These are phyloP conservation scores for Trametes cingulata DNA, from an alignment of 768 basidiomycete species.

Conservation along the genomic window DNA sequence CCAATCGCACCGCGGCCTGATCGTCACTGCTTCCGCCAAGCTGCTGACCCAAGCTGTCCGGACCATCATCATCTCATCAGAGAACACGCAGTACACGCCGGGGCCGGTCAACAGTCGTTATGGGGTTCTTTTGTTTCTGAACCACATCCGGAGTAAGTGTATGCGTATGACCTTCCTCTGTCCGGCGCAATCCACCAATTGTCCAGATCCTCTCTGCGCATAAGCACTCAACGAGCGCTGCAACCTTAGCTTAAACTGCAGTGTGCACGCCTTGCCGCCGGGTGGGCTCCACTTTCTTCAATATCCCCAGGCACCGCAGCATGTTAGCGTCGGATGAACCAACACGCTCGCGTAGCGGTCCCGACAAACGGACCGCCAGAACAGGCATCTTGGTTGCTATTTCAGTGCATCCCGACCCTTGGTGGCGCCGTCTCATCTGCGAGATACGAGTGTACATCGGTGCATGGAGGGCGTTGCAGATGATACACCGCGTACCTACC, in stretches of 20 bases:
- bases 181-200: background rate
- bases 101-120: constrained; percentile 7
- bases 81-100: background rate
- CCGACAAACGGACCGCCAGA: background rate
- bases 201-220: no score
- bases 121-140: background rate
- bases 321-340: background rate
- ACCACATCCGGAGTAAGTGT: no score
- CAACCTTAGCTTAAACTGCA: no score
- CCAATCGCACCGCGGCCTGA: background rate
- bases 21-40: background rate
- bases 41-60: background rate
- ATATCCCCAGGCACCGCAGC: constrained; percentile 3
- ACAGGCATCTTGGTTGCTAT: background rate
- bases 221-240: no score
- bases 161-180: background rate
- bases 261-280: no score
- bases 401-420: background rate
- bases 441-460: no score
- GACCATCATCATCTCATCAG: constrained; percentile 4
- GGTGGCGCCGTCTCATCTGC: no score
- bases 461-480: no score
- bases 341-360: background rate
- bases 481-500: no score
- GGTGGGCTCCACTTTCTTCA: constrained; percentile 1